Evolutionary conservation across 768 basidiomycete species (phyloP).

Genomic region (Tephrocybe sp.): DNA sequence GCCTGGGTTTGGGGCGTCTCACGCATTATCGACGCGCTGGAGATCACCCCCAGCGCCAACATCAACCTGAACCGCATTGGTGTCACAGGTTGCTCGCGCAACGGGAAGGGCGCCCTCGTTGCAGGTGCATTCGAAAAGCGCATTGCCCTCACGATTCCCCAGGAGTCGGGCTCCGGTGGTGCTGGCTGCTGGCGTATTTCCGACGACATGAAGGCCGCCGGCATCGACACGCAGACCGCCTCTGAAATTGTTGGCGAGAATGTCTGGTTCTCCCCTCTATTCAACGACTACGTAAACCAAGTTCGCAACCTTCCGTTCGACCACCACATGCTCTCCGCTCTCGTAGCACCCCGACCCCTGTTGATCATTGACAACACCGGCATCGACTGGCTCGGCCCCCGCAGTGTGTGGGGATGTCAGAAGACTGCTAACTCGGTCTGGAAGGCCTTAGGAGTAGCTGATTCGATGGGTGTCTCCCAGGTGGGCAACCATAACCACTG

Average conservation of each 20-base stretch:
- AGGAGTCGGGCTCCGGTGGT: conserved; percentile 64
- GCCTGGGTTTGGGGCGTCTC: conserved; percentile 65
- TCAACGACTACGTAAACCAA: conserved; percentile 45
- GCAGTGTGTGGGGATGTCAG: conserved; percentile 50
- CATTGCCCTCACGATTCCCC: conserved; percentile 59
- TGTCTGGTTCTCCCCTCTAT: conserved; percentile 58
- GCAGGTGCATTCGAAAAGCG: conserved; percentile 60
- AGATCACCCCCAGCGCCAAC: conserved; percentile 42
- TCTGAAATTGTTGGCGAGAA: conserved; percentile 61
- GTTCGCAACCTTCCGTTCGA: conserved; percentile 53
- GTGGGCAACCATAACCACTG: conserved; percentile 57
- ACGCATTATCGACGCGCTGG: conserved; percentile 62
- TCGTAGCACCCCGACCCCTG: conserved; percentile 56
- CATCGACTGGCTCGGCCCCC: conserved; percentile 55
- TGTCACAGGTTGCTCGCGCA: conserved; percentile 59
- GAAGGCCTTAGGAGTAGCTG: conserved; percentile 46
- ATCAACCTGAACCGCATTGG: conserved; percentile 51
- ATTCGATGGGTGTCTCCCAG: conserved; percentile 53
- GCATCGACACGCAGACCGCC: conserved; percentile 50
- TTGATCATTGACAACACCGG: conserved; percentile 57
- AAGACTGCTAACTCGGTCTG: conserved; percentile 50
- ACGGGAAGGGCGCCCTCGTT: conserved; percentile 61
- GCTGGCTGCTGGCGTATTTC: conserved; percentile 63
- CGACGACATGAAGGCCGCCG: conserved; percentile 42
- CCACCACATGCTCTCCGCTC: conserved; percentile 55